phyloP scores from a whole-genome alignment of 2,329 filamentous ascomycete species.

The Neophaeococcomyces aloes region DNA sequence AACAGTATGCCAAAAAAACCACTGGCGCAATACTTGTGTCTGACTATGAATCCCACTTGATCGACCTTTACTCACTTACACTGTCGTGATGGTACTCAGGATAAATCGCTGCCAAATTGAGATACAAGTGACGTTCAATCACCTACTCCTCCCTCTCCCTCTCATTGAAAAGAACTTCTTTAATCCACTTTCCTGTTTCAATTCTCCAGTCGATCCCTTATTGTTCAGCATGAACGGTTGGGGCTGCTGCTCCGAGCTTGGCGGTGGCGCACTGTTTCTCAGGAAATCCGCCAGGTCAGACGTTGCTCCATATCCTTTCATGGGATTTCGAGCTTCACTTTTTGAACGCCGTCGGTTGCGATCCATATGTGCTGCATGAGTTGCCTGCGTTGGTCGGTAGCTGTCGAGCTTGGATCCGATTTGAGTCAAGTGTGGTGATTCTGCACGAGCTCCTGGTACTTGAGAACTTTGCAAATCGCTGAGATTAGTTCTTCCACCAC shows the following conservation, averaged over 20 bases:
- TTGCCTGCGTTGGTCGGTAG: slow-evolving; percentile 24
- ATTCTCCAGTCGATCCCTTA: slow-evolving; percentile 5
- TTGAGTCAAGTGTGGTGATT: slow-evolving; percentile 20
- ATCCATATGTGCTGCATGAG: slow-evolving; percentile 31
- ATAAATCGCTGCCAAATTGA: no score
- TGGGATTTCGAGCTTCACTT: background rate
- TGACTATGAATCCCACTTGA: no score
- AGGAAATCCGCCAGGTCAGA: slow-evolving; percentile 65
- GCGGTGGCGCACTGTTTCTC: slow-evolving; percentile 55
- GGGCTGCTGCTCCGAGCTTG: slow-evolving; percentile 10
- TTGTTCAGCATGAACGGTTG: slow-evolving; percentile 11
- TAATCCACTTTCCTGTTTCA: slow-evolving; percentile 24
- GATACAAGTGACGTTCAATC: background rate
- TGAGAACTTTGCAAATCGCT: slow-evolving; percentile 6
- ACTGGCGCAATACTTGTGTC: no score
- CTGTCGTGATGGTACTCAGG: no score
- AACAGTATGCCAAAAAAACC: no score
- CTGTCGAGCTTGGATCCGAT: slow-evolving; percentile 25
- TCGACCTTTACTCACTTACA: no score
- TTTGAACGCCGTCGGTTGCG: slow-evolving; percentile 28
- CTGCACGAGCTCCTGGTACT: slow-evolving; percentile 15
- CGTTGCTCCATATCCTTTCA: slow-evolving; percentile 31
- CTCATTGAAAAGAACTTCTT: slow-evolving; percentile 29
- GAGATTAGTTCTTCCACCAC: slow-evolving; percentile 7
- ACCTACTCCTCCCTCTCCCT: slow-evolving; percentile 24